Evolutionary conservation across 768 basidiomycete genomes (phyloP).

Genomic region (Terana coerulea): DNA sequence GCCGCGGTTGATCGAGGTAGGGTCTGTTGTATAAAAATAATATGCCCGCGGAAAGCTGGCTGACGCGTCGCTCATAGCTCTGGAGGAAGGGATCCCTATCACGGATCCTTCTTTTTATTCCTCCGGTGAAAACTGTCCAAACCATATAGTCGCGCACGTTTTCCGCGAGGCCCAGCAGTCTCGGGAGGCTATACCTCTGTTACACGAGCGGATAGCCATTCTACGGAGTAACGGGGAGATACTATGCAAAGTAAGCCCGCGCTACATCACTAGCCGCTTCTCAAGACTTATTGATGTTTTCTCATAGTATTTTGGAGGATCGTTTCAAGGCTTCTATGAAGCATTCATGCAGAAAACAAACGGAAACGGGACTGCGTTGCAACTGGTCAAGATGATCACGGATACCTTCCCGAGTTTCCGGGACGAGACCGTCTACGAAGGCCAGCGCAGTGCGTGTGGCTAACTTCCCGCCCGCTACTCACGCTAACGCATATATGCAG

Average conservation of each 20-base stretch:
- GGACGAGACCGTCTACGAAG: constrained; percentile 60
- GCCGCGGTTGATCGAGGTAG: constrained; percentile 80
- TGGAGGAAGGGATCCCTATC: constrained; percentile 74
- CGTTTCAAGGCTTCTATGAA: constrained; percentile 62
- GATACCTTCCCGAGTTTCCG: constrained; percentile 73
- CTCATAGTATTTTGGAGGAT: constrained; percentile 60
- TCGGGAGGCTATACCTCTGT: constrained; percentile 63
- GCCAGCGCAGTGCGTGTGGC: constrained; percentile 49
- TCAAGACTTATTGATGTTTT: constrained; percentile 5
- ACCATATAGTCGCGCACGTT: constrained; percentile 60
- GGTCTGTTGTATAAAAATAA: neutral
- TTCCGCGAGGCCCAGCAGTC: constrained; percentile 61
- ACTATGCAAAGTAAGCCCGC: constrained; percentile 56
- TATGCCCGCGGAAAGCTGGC: neutral
- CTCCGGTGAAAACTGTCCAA: constrained; percentile 64
- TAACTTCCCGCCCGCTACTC: neutral
- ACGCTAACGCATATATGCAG: constrained; percentile 30
- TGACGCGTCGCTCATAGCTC: constrained; percentile 40
- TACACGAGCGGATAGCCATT: constrained; percentile 66
- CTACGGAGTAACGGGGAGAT: constrained; percentile 77
- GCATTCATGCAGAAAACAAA: constrained; percentile 52
- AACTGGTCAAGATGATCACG: constrained; percentile 67
- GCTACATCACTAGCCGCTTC: constrained; percentile 1
- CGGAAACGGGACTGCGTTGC: constrained; percentile 61
- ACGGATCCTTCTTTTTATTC: constrained; percentile 79